A percentile compares a stretch with the other conserved stretches of the same genome.
These are phyloP conservation scores for Inonotus obliquus DNA, from an alignment of 1,284 basidiomycete genomes.

Conservation along the genomic window DNA sequence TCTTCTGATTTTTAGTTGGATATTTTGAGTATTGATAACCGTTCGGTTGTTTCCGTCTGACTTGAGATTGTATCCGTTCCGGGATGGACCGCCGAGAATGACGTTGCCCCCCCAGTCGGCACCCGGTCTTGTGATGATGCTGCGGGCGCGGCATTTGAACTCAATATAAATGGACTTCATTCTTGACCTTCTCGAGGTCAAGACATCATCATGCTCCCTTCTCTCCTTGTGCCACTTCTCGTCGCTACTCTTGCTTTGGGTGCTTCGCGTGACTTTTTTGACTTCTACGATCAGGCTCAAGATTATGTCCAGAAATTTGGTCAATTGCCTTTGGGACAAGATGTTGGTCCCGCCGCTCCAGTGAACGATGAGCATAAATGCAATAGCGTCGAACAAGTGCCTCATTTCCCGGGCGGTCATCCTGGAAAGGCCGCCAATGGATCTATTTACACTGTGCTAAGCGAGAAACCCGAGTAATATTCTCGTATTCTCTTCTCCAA, in stretches of 20 bases:
- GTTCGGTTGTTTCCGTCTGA: not conserved
- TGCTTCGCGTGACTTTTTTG: not conserved
- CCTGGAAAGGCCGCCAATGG: slow-evolving; percentile 1
- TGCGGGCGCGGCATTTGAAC: not conserved
- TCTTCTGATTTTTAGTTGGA: not conserved
- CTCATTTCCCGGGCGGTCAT: not conserved
- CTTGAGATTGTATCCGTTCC: not conserved
- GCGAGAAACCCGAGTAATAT: slow-evolving; percentile 2
- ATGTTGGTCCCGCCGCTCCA: not conserved
- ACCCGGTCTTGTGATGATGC: not conserved
- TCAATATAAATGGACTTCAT: not conserved
- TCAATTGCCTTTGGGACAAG: not conserved
- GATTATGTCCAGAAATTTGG: not conserved
- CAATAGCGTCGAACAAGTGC: not conserved
- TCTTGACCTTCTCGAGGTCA: not conserved
- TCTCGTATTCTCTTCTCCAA: not conserved
- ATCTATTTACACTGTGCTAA: not conserved
- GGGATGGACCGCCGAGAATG: not conserved
- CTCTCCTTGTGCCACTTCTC: not conserved
- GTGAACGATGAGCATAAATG: not conserved
- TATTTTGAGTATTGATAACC: not conserved
- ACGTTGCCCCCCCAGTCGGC: not conserved
- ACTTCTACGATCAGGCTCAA: not conserved
- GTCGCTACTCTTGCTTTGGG: not conserved
- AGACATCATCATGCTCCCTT: slow-evolving; percentile 4